Evolutionary conservation across 1,139 yeast species (phyloP), one percentile per base, ranked within the genome.

Genomic region (Kodamaea sp.): DNA sequence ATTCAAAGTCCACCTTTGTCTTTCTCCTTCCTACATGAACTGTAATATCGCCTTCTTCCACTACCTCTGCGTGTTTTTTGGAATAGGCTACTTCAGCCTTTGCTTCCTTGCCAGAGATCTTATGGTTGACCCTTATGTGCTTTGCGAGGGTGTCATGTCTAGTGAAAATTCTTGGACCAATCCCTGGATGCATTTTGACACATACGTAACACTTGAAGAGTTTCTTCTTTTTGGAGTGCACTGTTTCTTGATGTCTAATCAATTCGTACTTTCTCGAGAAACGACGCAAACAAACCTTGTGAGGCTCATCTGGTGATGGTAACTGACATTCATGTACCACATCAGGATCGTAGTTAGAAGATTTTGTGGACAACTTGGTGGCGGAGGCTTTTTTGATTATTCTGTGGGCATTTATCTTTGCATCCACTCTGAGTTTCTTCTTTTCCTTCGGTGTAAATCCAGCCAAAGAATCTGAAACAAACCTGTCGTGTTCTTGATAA

Each of bases 251-350:
- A 60, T 92, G 97, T 51, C 98, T 78, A 20, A 90, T 84, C 53
- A 92, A 72, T 64, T 92, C 98, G 54, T 92, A 92, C 21, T 96
- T 95, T 50, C 98, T 76, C 12, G 97, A 88, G 57, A 92, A 92
- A 43, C 84, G 77, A 51, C 95, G 86, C 46, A 78, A 67, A 58
- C 97, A 90, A 34, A 78, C 73, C 46, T 73, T 70, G 29, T 82
- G 59, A 4, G 73, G 70, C 31, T 65, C 71, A 42, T 70, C 76
- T 6, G 76, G 66, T 1, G 73, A 66, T 2, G 76, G 68, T 21
- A 70, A 53, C 43, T 68, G 75, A 49, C 76, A 70, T 46, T 70
- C 76, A 42, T 70, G 76, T 1, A 69, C 63, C 4, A 70, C 76
- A 42, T 70, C 76, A 2, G 76, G 76, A 44, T 70, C 76, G 43